These are phyloP conservation scores for Penicillium samsonianum DNA, from an alignment of 495 filamentous ascomycete species.

Conservation along the genomic window DNA sequence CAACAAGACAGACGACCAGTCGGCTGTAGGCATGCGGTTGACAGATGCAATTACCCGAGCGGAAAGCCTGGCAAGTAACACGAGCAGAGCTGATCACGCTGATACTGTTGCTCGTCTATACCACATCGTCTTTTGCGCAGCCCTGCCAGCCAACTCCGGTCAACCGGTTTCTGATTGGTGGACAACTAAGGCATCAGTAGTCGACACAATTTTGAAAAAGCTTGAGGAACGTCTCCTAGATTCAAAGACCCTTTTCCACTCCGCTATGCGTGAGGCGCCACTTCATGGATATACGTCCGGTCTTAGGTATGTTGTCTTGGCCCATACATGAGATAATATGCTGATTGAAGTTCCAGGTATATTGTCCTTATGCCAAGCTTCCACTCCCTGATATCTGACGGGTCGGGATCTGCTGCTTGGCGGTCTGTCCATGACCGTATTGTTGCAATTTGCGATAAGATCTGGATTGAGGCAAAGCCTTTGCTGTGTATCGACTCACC, in stretches of 20 bases:
- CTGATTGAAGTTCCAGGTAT: slow-evolving; percentile 42
- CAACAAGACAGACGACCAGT: slow-evolving; percentile 4
- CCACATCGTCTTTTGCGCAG: slow-evolving; percentile 52
- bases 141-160: slow-evolving; percentile 14
- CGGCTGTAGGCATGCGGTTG: slow-evolving; percentile 19
- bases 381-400: slow-evolving; percentile 31
- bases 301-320: slow-evolving; percentile 49
- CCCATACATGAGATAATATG: neutral
- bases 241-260: slow-evolving; percentile 57
- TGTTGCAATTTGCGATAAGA: slow-evolving; percentile 53
- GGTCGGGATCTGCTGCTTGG: slow-evolving; percentile 29
- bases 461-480: slow-evolving; percentile 74
- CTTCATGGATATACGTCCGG: slow-evolving; percentile 71
- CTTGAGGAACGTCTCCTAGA: slow-evolving; percentile 59
- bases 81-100: slow-evolving; percentile 81
- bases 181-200: slow-evolving; percentile 43
- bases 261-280: slow-evolving; percentile 62
- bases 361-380: slow-evolving; percentile 43
- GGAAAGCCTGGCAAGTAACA: slow-evolving; percentile 60
- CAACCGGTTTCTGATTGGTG: slow-evolving; percentile 30
- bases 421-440: slow-evolving; percentile 56
- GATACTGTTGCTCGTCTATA: slow-evolving; percentile 75
- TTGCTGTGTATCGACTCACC: slow-evolving; percentile 89
- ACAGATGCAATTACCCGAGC: slow-evolving; percentile 38
- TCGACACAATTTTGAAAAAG: slow-evolving; percentile 45